Base-by-base conservation (phyloP, 352 stramenopile genomes). In the Pythium oligandrum region DNA sequence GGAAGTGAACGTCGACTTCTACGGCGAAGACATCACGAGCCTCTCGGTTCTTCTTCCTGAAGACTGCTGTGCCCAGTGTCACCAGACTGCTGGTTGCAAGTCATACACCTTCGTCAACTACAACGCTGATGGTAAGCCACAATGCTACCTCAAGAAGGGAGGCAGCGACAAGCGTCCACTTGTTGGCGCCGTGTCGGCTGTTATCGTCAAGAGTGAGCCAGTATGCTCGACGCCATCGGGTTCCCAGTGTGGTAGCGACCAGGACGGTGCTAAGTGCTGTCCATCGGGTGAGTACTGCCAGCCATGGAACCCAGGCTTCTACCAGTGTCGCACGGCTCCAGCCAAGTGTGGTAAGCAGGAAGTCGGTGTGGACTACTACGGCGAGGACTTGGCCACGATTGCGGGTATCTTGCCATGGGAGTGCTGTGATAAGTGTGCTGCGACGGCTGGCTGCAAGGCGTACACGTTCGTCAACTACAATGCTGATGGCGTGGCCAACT, bases 81-180 rank as follows among this genome's bases (percentile, higher is more conserved):
- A 51, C 2, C 53, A 33, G n/a, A 80, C 68, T n/a, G 45, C 10
- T 3, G 77, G 70, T 10, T 88, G 77, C 56, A 51, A 59, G 39
- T 74, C 70, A 17, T 85, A 78, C 70, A 85, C 76, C 4, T 83
- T 76, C 26, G 64, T 82, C 26, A 79, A 82, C 48, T 61, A 72
- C 46, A 83, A 83, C 51, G 35, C 47, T 31, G 9, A 53, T 8
- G 75, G 73, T 7, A 64, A 65, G 36, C 58, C 73, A 4, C 64
- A 63, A 34, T 87, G 76, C 52, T 84, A 82, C 57, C 59, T 87
- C 33, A 85, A 84, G 49, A 63, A 33, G 3, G 55, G 38, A 17
- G 35, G 34, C 6, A 39, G 32, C 9, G 46, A 43, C 47, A 48
- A 55, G 33, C 59, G 51, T 43, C 55, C 5, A 54, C 71, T 78